Percentiles rank a stretch among this genome's conserved stretches.
These are phyloP conservation scores for Epichloe baconii DNA, from an alignment of 2,329 filamentous ascomycete species.

Conservation along the genomic window DNA sequence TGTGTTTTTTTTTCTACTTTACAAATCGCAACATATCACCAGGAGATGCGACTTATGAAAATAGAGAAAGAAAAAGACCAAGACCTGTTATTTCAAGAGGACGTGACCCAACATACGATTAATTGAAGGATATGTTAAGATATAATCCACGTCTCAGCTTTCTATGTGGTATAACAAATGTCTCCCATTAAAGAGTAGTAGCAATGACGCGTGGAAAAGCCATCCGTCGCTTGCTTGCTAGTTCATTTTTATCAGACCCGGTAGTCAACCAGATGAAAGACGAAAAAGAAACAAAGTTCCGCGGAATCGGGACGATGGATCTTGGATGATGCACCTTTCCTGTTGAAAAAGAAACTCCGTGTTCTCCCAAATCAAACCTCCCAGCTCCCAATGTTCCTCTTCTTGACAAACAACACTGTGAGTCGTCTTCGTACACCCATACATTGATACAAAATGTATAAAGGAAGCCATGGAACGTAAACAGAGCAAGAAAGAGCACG, in stretches of 20 bases:
- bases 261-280: background rate
- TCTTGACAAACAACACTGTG: background rate
- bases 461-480: background rate
- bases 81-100: too few relatives aligned
- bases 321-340: background rate
- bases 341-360: background rate
- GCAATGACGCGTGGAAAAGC: background rate
- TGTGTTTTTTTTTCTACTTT: background rate
- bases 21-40: background rate
- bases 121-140: too few relatives aligned
- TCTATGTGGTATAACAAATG: background rate
- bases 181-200: constrained; percentile 3
- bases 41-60: too few relatives aligned
- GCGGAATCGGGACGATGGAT: background rate
- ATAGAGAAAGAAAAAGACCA: too few relatives aligned
- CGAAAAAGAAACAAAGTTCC: background rate
- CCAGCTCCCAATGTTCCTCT: background rate
- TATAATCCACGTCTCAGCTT: too few relatives aligned
- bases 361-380: background rate
- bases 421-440: background rate
- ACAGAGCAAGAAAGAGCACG: background rate
- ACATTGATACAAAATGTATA: background rate
- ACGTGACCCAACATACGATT: too few relatives aligned
- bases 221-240: too few relatives aligned
- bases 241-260: background rate